Conservation (phyloP, 306 rosid genomes). For the Quercus glauca region DNA sequence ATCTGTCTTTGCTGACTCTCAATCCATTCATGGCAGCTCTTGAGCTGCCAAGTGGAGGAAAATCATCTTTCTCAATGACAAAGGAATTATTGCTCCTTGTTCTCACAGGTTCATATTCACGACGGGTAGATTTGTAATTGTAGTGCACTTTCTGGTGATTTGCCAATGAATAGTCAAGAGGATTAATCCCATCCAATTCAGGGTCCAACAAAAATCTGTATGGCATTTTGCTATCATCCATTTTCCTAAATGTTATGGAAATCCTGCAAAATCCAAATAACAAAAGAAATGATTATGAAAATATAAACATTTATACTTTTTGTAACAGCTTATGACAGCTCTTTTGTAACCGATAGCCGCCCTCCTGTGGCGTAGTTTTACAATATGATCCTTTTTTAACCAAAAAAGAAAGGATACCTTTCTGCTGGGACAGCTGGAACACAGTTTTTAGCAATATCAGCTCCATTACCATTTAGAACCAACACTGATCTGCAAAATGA, state of each 20-base stretch:
- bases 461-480: constrained; percentile 51
- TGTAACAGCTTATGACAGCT: background rate
- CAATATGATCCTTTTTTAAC: no score
- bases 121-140: background rate
- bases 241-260: constrained; percentile 66
- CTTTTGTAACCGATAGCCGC: no score
- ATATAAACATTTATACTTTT: background rate
- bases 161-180: constrained; percentile 9
- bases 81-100: constrained; percentile 1
- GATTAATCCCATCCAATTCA: constrained; percentile 40
- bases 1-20: constrained; percentile 1
- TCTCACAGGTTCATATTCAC: background rate
- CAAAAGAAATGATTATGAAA: background rate
- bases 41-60: constrained; percentile 18
- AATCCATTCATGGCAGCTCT: background rate
- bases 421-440: constrained; percentile 45
- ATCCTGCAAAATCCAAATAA: constrained; percentile 38
- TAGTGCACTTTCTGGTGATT: constrained; percentile 2
- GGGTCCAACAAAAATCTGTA: constrained; percentile 32
- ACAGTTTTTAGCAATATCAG: constrained; percentile 56
- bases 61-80: constrained; percentile 19
- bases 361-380: no score
- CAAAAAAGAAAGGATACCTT: constrained; percentile 28
- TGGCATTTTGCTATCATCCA: constrained; percentile 47
- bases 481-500: constrained; percentile 47